Base-by-base conservation (phyloP, 495 filamentous ascomycete genomes). In the Penicillium diatomitis region DNA sequence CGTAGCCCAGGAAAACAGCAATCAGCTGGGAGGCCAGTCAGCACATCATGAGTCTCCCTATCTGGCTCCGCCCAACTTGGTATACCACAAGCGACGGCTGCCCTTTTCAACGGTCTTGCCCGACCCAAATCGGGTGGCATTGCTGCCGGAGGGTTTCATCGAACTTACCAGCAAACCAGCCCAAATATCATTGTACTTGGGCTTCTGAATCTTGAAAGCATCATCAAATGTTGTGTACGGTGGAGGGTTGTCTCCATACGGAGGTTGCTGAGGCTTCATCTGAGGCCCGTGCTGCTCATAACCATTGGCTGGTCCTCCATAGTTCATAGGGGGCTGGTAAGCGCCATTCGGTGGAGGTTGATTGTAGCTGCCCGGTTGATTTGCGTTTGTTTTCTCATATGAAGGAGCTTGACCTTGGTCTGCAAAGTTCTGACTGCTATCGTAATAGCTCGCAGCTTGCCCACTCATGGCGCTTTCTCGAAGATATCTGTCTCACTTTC, bases 111-210 rank as follows among this genome's bases (percentile, higher is more conserved):
- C 20, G 20, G 20, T 20, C 20, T 20, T 20, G 20, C 20, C 20
- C 20, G 20, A 20, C 20, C 20, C 20, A 20, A 20, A 20, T 20
- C 20, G 20, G 20, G 20, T 20, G 20, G 20, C 20, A 20, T 20
- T 20, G 20, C 20, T 20, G 20, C 28, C 7, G 11, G 10, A n/a
- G 6, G 3, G 9, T 11, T 46, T 30, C 44, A 33, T 27, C 27
- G 31, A 12, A 71, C 72, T 9, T 63, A 86, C 80, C 56, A 95
- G 66, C 41, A 94, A 67, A 11, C 83, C 87, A 4, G 89, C 89
- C 90, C 89, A 95, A 5, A 88, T 46, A 57, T 96, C 90, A 56
- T 96, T 86, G 63, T 75, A 95, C 58, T 92, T 94, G 8, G 90
- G 90, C 48, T 81, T 81, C 47, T 87, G 77, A 35, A 96, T 59